Evolutionary conservation across 2,329 filamentous ascomycete genomes (phyloP), one percentile per base, ranked within the genome.

Genomic region (Coleophoma cylindrospora): DNA sequence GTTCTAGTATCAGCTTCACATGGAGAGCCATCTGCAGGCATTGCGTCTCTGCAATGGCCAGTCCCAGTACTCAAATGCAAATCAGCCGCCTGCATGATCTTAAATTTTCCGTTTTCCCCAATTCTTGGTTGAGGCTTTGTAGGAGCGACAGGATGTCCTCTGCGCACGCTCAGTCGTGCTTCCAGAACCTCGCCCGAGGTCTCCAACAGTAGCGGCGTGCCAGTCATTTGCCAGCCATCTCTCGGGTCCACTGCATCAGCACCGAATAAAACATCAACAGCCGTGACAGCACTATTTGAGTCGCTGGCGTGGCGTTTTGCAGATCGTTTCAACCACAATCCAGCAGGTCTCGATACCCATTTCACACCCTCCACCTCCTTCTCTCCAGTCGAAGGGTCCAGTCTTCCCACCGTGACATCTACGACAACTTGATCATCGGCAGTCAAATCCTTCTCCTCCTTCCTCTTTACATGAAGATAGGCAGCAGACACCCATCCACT

Each of bases 71-170:
- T 92, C 50, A 99, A 72, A 68, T 99, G 94, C 54, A 97, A 72
- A 71, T 99, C 94, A n/a, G 91, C 87, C 49, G 95, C 76, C 70
- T 99, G 94, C 79, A 99, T 83, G 57, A 99, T 96, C 74, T 97
- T 97, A 74, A 97, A 97, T 60, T 87, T 90, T 32, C 92, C 94
- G 65, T 94, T 90, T 54, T 95, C 90, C 40, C 82, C 80, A 55
- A 99, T 89, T 51, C 88, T 82, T 11, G 86, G 88, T 37, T 82
- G 74, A 1, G 88, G 87, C 66, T 86, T 91, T 61, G 83, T 79
- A 34, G 77, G 68, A 57, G 84, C 80, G 19, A 74, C 72, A 19
- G 81, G 80, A 47, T 76, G 74, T 2, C 94, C 92, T 59, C 88
- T 81, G 46, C 89, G 82, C 45, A 96, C 76, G 22, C 83, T 95